Conservation (phyloP, 257 asterid species). For the Agastache rugosa region DNA sequence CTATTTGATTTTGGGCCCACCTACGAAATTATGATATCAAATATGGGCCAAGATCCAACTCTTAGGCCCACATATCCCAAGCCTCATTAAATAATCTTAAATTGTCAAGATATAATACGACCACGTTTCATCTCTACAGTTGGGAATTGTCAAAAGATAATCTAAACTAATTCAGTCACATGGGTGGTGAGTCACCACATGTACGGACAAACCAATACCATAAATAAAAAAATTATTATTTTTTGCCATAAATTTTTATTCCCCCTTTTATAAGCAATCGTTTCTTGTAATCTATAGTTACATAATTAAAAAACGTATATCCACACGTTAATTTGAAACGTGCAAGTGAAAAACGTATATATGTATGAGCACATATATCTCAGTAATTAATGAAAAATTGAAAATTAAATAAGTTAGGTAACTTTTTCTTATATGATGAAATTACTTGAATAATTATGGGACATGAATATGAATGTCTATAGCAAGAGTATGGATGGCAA, state of each 20-base stretch:
- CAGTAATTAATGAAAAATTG: background rate
- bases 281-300: background rate
- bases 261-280: no score
- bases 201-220: constrained; percentile 15
- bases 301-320: background rate
- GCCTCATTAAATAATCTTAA: background rate
- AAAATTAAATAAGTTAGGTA: background rate
- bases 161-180: constrained; percentile 25
- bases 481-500: no score
- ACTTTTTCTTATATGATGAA: no score
- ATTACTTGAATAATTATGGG: no score
- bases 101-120: constrained; percentile 30
- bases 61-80: constrained; percentile 31
- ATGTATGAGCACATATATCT: no score
- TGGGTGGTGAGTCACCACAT: constrained; percentile 36
- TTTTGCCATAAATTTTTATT: no score
- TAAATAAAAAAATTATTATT: no score
- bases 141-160: constrained; percentile 30
- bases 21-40: background rate
- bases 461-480: no score
- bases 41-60: constrained; percentile 32
- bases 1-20: constrained; percentile 29
- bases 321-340: background rate
- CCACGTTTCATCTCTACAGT: constrained; percentile 38
- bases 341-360: background rate